Evolutionary conservation across 2,329 filamentous ascomycete genomes (phyloP), one percentile per base, ranked within the genome.

Genomic region (Cladophialophora psammophila): DNA sequence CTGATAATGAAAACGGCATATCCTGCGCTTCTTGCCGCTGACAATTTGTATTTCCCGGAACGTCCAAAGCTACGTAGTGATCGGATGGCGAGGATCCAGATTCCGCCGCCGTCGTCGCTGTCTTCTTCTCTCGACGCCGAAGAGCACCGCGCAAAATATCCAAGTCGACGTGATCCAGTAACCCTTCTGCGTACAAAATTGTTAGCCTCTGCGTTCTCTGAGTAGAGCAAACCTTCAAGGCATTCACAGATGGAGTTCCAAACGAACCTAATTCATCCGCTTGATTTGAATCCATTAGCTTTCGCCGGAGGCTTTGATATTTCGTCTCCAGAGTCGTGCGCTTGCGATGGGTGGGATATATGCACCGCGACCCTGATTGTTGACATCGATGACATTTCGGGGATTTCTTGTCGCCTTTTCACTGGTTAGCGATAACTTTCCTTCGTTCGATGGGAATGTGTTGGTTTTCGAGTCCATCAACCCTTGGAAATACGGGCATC

Each of bases 261-360:
- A 15, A 6, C 52, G 34, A 35, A 55, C 52, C 52, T 35, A 55
- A 35, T 35, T 34, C 31, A 35, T 35, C 31, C 18, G 20, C 31
- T n/a, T 55, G 52, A 26, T 55, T 55, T 55, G 52, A 55, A 3
- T 34, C 52, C 18, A 34, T 20, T 12, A 55, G 34, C 31, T 55
- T 34, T n/a, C 52, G 52, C n/a, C 52, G 52, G 5, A 55, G 52
- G 52, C 52, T 55, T 36, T 55, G 31, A 55, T 35, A 55, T 35
- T 55, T 55, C 34, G 52, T 55, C 52, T 55, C 52, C 12, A 55
- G 52, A 12, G 52, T 34, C 12, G 34, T 36, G 34, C 52, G 52
- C 10, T 55, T 55, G n/a, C 52, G 52, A 20, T n/a, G 34, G 2
- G 52, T 55, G 31, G 52, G 52, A 35, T 55, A 55, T 7, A 55